phyloP scores from a whole-genome alignment of 495 filamentous ascomycete genomes.

The Aspergillus campestris region DNA sequence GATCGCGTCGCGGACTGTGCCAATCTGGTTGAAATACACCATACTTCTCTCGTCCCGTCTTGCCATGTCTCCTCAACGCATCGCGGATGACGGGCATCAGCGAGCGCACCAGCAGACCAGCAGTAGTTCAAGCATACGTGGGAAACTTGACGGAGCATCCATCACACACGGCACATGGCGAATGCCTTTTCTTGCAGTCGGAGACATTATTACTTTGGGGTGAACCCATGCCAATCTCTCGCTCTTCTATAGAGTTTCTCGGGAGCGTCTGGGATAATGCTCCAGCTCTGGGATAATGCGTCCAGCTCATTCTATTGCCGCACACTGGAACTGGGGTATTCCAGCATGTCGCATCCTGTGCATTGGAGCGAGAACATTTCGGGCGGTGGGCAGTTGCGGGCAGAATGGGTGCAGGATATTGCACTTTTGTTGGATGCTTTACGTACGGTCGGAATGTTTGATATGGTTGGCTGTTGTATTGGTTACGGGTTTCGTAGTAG shows the following conservation, averaged over 20 bases:
- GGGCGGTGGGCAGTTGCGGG: no score
- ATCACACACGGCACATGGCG: neutral
- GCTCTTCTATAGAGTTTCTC: neutral
- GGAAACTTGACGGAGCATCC: neutral
- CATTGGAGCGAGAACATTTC: no score
- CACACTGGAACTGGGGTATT: no score
- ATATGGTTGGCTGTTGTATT: neutral
- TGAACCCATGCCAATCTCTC: conserved; percentile 1
- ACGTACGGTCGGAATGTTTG: no score
- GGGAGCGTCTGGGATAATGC: no score
- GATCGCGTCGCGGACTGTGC: conserved; percentile 29
- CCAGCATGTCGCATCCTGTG: no score
- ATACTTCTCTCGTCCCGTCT: conserved; percentile 18
- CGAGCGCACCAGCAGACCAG: conserved; percentile 54
- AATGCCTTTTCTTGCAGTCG: no score
- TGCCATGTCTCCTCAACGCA: conserved; percentile 8
- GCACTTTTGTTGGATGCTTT: no score
- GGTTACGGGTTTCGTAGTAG: neutral
- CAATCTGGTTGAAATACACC: conserved; percentile 18
- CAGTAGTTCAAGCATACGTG: conserved; percentile 11
- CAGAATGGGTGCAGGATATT: neutral
- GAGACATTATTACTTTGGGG: no score
- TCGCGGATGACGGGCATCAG: conserved; percentile 39
- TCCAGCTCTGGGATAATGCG: no score
- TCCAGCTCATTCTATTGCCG: no score